phyloP scores from a whole-genome alignment of 2,329 filamentous ascomycete species.

The Colletotrichum simmondsii region DNA sequence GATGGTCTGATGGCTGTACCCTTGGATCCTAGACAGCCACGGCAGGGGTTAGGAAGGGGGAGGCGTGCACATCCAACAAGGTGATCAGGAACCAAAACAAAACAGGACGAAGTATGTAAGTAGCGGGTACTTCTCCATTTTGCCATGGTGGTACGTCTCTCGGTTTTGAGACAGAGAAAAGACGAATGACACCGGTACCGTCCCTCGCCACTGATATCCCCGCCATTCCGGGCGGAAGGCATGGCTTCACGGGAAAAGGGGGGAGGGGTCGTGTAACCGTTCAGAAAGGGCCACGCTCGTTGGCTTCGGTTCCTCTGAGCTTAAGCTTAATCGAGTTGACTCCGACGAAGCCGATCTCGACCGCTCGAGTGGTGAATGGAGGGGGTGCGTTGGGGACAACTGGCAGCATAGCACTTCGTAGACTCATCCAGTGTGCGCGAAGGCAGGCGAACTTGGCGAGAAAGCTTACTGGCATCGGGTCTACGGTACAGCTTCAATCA shows the following conservation, averaged over 20 bases:
- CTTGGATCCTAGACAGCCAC: background rate
- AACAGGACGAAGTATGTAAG: background rate
- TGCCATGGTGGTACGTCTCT: background rate
- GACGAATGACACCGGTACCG: background rate
- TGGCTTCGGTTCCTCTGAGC: background rate
- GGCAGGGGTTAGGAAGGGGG: background rate
- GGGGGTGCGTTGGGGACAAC: background rate
- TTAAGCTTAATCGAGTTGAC: background rate
- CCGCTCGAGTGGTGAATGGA: background rate
- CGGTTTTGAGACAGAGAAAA: background rate
- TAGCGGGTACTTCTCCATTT: background rate
- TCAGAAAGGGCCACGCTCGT: background rate
- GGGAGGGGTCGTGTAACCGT: background rate
- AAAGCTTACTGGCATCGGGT: background rate
- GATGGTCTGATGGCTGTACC: background rate
- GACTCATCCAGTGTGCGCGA: background rate
- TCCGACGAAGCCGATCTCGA: background rate
- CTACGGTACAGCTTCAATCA: background rate
- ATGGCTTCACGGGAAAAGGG: background rate
- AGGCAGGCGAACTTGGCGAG: background rate
- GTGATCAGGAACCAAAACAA: background rate
- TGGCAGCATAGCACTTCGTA: no score
- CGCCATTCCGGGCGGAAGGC: background rate
- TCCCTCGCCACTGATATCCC: background rate
- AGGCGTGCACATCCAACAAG: background rate